phyloP scores from a whole-genome alignment of 2,329 filamentous ascomycete species.

The Fusarium hostae region DNA sequence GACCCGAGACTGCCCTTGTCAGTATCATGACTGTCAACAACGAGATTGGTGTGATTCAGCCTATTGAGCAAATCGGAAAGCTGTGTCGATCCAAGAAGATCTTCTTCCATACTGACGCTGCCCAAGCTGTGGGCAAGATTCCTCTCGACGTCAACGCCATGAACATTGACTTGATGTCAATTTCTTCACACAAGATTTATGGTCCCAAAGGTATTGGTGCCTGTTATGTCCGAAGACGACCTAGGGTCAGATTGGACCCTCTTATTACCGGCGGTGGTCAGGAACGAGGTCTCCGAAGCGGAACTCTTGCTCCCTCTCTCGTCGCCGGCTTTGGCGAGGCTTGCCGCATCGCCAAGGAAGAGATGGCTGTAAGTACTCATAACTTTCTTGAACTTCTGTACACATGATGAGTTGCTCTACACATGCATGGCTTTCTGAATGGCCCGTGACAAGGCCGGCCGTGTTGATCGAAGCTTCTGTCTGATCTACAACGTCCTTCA shows the following conservation, averaged over 20 bases:
- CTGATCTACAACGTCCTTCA: constrained; percentile 58
- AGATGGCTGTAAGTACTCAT: constrained; percentile 80
- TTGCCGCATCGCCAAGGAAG: constrained; percentile 88
- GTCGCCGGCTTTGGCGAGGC: constrained; percentile 96
- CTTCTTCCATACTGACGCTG: constrained; percentile 97
- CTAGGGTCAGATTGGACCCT: constrained; percentile 92
- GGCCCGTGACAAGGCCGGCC: constrained; percentile 67
- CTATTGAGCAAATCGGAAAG: constrained; percentile 90
- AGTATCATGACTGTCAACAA: constrained; percentile 99
- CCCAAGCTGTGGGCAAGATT: constrained; percentile 98
- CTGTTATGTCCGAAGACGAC: constrained; percentile 92
- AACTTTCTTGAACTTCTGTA: constrained; percentile 35
- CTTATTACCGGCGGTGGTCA: constrained; percentile 97
- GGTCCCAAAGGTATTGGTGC: constrained; percentile 97
- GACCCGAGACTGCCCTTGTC: constrained; percentile 89
- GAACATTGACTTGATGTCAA: constrained; percentile 99
- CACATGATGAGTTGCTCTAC: constrained; percentile 81
- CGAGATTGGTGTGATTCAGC: constrained; percentile 99
- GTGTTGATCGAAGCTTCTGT: constrained; percentile 75
- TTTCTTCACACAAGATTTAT: constrained; percentile 98
- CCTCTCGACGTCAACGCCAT: constrained; percentile 96
- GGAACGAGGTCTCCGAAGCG: constrained; percentile 92
- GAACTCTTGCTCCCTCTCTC: constrained; percentile 88
- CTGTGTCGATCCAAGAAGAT: constrained; percentile 91
- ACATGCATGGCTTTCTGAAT: constrained; percentile 94